phyloP scores from a whole-genome alignment of 164 flowering plant genomes.

The Chloranthus sessilifolius region DNA sequence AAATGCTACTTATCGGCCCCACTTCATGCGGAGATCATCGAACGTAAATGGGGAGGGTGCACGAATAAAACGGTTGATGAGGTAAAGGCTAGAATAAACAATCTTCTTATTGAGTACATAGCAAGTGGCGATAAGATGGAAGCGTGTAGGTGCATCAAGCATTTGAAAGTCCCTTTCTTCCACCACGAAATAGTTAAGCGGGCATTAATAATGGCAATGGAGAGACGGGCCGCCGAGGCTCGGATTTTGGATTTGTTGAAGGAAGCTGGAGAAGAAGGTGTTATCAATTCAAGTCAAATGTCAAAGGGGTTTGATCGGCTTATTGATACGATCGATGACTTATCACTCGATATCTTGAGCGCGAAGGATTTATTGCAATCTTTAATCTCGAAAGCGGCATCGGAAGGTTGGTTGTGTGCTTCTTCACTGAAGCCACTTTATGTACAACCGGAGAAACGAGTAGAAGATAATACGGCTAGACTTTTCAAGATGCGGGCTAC shows the following conservation, averaged over 20 bases:
- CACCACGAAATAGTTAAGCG: conserved; percentile 80
- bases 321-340: conserved; percentile 65
- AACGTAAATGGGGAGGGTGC: conserved; percentile 73
- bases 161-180: conserved; percentile 68
- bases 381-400: conserved; percentile 68
- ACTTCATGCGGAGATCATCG: conserved; percentile 65
- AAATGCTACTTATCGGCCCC: conserved; percentile 74
- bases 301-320: conserved; percentile 63
- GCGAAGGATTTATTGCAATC: conserved; percentile 52
- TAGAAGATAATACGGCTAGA: conserved; percentile 35
- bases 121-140: conserved; percentile 66
- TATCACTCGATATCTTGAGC: conserved; percentile 65
- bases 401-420: conserved; percentile 77
- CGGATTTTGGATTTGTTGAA: conserved; percentile 53
- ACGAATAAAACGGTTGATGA: conserved; percentile 63
- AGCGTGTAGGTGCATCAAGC: conserved; percentile 76
- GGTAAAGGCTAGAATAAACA: conserved; percentile 49
- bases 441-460: conserved; percentile 17
- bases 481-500: conserved; percentile 48
- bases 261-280: conserved; percentile 56
- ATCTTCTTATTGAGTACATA: conserved; percentile 55
- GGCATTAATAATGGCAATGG: conserved; percentile 72
- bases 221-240: conserved; percentile 42
- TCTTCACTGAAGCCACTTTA: conserved; percentile 59
- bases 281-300: conserved; percentile 71